phyloP scores from a whole-genome alignment of 345 rosid species.

The Populus nigra region DNA sequence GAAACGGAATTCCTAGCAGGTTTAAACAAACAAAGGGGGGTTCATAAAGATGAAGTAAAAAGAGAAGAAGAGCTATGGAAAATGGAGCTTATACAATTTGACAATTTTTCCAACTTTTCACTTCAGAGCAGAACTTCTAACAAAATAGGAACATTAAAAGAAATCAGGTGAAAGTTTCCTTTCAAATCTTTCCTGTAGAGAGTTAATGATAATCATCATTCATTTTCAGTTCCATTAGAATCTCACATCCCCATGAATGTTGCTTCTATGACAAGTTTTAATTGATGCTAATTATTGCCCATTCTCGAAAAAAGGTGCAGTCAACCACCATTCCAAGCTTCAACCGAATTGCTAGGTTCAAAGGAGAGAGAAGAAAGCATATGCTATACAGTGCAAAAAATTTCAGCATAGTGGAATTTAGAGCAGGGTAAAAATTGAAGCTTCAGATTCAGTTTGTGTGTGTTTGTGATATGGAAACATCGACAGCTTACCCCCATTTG shows the following conservation, averaged over 20 bases:
- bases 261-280: background rate
- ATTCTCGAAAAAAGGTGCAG: background rate
- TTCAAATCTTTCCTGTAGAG: background rate
- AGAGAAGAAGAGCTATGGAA: background rate
- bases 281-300: background rate
- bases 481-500: slow-evolving; percentile 61
- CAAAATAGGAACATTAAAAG: background rate
- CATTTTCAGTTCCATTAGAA: background rate
- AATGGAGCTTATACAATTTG: background rate
- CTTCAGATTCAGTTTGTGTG: background rate
- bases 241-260: background rate
- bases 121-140: background rate
- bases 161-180: background rate
- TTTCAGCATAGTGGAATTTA: background rate
- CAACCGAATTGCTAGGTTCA: background rate
- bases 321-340: background rate
- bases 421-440: background rate
- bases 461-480: background rate
- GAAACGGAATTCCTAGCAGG: background rate
- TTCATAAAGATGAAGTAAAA: background rate
- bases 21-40: background rate
- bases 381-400: background rate
- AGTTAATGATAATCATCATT: background rate
- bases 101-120: background rate
- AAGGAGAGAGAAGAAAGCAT: background rate